Evolutionary conservation across 371 early-diverging fungal species (phyloP).

Genomic region (Mucor saturninus): DNA sequence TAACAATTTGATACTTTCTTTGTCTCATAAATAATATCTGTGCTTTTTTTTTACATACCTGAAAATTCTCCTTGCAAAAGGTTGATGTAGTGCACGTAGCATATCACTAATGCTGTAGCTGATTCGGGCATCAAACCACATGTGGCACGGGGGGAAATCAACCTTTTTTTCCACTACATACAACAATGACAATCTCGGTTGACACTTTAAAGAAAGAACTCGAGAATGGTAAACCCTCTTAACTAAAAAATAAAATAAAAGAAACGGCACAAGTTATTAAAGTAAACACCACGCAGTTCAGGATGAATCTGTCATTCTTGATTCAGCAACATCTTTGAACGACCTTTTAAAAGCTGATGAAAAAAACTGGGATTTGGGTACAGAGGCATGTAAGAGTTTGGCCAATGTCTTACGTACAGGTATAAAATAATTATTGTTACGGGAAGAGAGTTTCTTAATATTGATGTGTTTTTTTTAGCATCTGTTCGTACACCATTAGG

Average conservation of each 20-base stretch:
- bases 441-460: background rate
- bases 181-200: conserved; percentile 19
- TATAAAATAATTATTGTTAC: background rate
- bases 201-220: conserved; percentile 19
- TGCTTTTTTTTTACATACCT: too few relatives aligned
- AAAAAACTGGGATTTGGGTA: conserved; percentile 14
- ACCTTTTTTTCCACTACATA: background rate
- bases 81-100: too few relatives aligned
- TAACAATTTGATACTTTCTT: too few relatives aligned
- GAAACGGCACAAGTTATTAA: too few relatives aligned
- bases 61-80: too few relatives aligned
- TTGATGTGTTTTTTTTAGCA: conserved; percentile 27
- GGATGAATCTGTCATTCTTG: conserved; percentile 6
- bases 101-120: too few relatives aligned
- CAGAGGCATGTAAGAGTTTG: conserved; percentile 16
- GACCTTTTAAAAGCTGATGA: conserved; percentile 6
- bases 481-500: conserved; percentile 55
- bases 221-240: conserved; percentile 12
- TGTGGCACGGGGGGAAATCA: too few relatives aligned
- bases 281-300: background rate
- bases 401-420: conserved; percentile 27
- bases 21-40: too few relatives aligned
- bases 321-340: conserved; percentile 9
- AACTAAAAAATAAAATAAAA: background rate
- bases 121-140: too few relatives aligned